phyloP scores from a whole-genome alignment of 2,329 filamentous ascomycete genomes.

The Paecilomyces variotii region DNA sequence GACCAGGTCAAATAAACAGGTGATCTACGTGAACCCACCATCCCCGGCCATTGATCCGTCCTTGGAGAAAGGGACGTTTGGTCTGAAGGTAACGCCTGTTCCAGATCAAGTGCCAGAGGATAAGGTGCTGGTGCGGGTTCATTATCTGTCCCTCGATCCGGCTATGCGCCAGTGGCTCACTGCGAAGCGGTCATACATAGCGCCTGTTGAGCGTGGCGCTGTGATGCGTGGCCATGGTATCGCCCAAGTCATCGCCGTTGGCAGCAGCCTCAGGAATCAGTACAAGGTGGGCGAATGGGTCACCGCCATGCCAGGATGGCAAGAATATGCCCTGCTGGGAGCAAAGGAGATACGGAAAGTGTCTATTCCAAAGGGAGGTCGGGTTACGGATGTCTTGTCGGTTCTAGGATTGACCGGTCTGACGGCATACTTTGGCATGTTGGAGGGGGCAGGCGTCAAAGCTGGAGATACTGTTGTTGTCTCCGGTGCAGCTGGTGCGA shows the following conservation, averaged over 20 bases:
- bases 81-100: constrained; percentile 19
- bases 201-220: constrained; percentile 59
- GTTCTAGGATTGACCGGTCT: constrained; percentile 59
- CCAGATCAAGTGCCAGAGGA: constrained; percentile 36
- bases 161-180: constrained; percentile 69
- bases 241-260: constrained; percentile 51
- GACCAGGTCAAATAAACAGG: constrained; percentile 25
- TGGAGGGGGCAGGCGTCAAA: constrained; percentile 59
- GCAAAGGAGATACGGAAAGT: constrained; percentile 42
- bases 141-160: constrained; percentile 64
- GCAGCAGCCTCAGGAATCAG: constrained; percentile 33
- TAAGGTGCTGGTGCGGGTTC: constrained; percentile 50
- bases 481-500: constrained; percentile 69
- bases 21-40: constrained; percentile 28
- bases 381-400: constrained; percentile 53
- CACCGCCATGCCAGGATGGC: constrained; percentile 53
- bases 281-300: constrained; percentile 41
- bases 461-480: constrained; percentile 68
- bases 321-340: constrained; percentile 53
- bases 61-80: constrained; percentile 26
- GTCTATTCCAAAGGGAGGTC: constrained; percentile 38
- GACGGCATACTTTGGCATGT: constrained; percentile 69
- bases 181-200: constrained; percentile 54
- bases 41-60: constrained; percentile 29
- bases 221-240: constrained; percentile 59